These are phyloP conservation scores for Thalia dealbata DNA, from an alignment of 176 grass and related monocot species.

Conservation along the genomic window DNA sequence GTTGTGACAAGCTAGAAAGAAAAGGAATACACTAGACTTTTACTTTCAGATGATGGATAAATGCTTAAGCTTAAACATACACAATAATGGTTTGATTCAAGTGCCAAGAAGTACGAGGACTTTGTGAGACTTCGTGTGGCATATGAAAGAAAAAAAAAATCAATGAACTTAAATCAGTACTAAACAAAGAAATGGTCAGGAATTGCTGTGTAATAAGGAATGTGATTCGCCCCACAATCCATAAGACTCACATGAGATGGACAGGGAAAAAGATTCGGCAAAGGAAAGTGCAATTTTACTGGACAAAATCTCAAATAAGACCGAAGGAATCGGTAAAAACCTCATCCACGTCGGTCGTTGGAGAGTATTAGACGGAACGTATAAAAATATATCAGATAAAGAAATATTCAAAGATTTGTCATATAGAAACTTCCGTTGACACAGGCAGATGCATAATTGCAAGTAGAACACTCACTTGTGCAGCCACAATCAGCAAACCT, in stretches of 20 bases:
- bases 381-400: neutral
- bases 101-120: too few relatives aligned
- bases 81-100: too few relatives aligned
- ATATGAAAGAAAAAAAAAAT: neutral
- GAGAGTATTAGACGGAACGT: neutral
- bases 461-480: slow-evolving; percentile 46
- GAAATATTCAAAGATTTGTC: neutral
- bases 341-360: neutral
- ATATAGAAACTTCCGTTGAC: neutral
- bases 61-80: too few relatives aligned
- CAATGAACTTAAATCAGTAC: too few relatives aligned
- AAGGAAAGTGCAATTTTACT: neutral
- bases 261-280: neutral
- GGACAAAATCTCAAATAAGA: neutral
- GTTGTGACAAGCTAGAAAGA: neutral
- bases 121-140: neutral
- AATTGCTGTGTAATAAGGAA: neutral
- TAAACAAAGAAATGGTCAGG: neutral
- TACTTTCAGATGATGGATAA: too few relatives aligned
- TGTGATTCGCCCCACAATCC: neutral
- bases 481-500: slow-evolving; percentile 50
- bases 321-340: neutral
- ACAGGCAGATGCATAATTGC: neutral
- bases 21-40: neutral
- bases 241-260: neutral